Percentiles rank a stretch among this genome's conserved stretches.
Evolutionary conservation across 108 stramenopile species (phyloP).

Genomic region (Aurantiochytrium sp.): DNA sequence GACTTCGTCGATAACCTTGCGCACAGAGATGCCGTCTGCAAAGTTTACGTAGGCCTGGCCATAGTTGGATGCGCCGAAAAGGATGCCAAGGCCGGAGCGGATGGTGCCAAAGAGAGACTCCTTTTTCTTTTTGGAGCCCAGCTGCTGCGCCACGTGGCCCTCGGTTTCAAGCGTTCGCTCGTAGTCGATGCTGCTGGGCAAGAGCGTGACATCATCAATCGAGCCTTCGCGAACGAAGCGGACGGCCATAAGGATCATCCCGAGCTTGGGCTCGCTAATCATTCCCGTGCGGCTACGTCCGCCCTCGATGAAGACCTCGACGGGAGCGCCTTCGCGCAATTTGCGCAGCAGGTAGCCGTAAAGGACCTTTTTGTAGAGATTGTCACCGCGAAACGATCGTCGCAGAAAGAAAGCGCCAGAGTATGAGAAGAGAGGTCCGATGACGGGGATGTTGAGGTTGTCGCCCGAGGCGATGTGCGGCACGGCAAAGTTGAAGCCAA

Average conservation of each 20-base stretch:
- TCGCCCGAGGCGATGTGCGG: not conserved
- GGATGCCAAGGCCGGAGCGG: not conserved
- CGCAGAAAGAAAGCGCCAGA: not conserved
- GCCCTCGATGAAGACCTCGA: slow-evolving; percentile 8
- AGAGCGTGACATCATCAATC: not conserved
- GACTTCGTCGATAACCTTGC: not conserved
- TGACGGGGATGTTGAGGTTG: slow-evolving; percentile 5
- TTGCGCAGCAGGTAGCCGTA: slow-evolving; percentile 13
- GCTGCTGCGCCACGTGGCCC: not conserved
- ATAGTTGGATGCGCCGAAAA: not conserved
- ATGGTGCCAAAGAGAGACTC: not conserved
- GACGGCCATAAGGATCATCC: not conserved
- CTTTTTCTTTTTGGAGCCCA: not conserved
- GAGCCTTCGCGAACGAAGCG: slow-evolving; percentile 1
- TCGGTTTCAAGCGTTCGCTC: not conserved
- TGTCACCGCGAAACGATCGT: not conserved
- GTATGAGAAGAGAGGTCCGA: not conserved
- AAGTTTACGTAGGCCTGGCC: not conserved
- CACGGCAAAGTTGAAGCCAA: not conserved
- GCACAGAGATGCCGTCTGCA: not conserved
- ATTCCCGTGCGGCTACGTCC: slow-evolving; percentile 6
- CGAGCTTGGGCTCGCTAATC: not conserved
- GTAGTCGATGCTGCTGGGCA: slow-evolving; percentile 3
- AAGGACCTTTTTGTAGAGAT: slow-evolving; percentile 4
- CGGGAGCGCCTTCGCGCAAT: not conserved